These are phyloP conservation scores for Rhodotorula kratochvilovae DNA, from an alignment of 768 basidiomycete species.

Conservation along the genomic window DNA sequence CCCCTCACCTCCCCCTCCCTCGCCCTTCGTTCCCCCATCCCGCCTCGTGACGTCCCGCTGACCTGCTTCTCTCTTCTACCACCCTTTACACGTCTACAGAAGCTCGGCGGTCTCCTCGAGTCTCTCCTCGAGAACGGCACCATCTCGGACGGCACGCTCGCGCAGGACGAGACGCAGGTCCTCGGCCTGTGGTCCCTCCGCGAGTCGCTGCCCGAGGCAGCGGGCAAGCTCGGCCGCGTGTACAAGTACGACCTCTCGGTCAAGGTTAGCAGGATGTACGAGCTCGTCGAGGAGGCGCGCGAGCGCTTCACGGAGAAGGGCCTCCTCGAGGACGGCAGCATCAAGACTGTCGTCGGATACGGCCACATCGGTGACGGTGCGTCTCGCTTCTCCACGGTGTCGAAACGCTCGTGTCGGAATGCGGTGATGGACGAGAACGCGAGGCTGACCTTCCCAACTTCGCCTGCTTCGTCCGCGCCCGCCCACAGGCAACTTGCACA, in stretches of 20 bases:
- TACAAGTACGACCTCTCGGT: constrained; percentile 89
- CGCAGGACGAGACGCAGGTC: constrained; percentile 85
- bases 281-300: constrained; percentile 73
- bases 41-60: not conserved
- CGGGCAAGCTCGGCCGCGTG: constrained; percentile 85
- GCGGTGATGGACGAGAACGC: too few relatives aligned
- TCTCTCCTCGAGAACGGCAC: constrained; percentile 66
- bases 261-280: constrained; percentile 78
- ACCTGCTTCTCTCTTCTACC: not conserved
- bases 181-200: constrained; percentile 84
- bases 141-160: constrained; percentile 82
- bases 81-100: constrained; percentile 62
- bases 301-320: constrained; percentile 58
- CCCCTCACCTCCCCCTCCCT: not conserved
- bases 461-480: too few relatives aligned
- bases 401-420: not conserved
- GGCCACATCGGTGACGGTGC: constrained; percentile 95
- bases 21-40: not conserved
- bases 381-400: too few relatives aligned
- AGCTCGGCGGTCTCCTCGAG: constrained; percentile 75
- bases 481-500: constrained; percentile 70
- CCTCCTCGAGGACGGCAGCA: constrained; percentile 50
- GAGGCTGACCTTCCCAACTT: too few relatives aligned
- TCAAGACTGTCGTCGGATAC: constrained; percentile 83
- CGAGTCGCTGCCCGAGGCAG: constrained; percentile 85